Evolutionary conservation across 139 green algal species (phyloP), one percentile per base, ranked within the genome.

Genomic region (Diplosphaera chodatii): DNA sequence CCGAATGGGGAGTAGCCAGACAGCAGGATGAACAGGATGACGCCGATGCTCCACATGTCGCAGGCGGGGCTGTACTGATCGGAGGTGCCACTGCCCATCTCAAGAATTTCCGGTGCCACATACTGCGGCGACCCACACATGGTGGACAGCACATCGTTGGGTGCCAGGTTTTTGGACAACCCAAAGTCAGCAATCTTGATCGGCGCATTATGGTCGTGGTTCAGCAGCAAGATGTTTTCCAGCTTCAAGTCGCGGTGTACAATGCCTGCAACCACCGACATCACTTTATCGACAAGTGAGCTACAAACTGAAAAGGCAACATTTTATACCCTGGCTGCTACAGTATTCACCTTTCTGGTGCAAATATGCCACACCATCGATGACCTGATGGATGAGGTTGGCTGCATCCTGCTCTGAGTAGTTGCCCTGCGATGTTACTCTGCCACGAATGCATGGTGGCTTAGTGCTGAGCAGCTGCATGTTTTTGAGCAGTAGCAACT

Each of bases 151-250:
- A 90, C 82, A 22, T 84, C 88, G 66, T 88, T 83, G 8, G 76
- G 82, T 3, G 75, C 80, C 67, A 94, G 91, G 77, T 91, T 90
- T 76, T 92, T 92, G 74, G 81, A 86, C 10, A 95, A 77, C 21
- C 90, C 90, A 77, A 95, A 95, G 76, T 95, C 90, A 0, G 86
- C 87, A 67, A 93, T 93, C 74, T 92, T 95, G 56, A 95, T 84
- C 2, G 81, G 76, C 1, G 78, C 82, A 33, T 90, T 80, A 40
- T 90, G 78, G 0, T 68, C 68, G 28, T 89, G 77, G 69, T 89
- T 79, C n/a, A 83, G 56, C 81, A 95, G 84, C n/a, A 95, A 77
- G 71, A 95, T 87, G 76, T 95, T 95, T 66, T 95, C 90, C 56
- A 93, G 80, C 80, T 95, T 95, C 18, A 95, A 68, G 78, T 95